These are phyloP conservation scores for Primulina huaijiensis DNA, from an alignment of 257 asterid genomes.

Conservation along the genomic window DNA sequence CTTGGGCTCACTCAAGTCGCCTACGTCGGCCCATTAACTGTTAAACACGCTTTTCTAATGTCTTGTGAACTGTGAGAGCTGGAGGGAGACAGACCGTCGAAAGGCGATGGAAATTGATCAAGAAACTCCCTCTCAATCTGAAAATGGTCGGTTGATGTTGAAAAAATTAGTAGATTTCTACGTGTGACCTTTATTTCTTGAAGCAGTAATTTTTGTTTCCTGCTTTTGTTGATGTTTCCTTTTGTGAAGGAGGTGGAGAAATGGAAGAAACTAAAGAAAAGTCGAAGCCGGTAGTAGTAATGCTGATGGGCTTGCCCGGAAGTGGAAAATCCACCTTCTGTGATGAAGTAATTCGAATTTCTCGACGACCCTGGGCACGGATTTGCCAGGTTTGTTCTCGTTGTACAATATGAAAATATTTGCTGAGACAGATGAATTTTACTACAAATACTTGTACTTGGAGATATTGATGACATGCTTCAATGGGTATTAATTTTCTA, in stretches of 20 bases:
- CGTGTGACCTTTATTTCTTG: background rate
- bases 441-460: background rate
- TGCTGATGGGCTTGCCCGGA: constrained; percentile 86
- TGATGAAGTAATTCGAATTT: constrained; percentile 54
- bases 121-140: constrained; percentile 38
- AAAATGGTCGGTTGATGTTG: background rate
- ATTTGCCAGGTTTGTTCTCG: constrained; percentile 66
- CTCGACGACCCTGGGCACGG: constrained; percentile 76
- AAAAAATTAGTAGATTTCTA: background rate
- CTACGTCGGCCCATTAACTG: no score
- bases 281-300: constrained; percentile 35
- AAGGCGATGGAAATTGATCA: constrained; percentile 58
- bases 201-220: background rate
- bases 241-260: constrained; percentile 36
- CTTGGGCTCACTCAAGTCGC: no score
- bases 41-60: background rate
- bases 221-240: background rate
- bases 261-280: constrained; percentile 17
- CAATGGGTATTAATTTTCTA: background rate
- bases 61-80: no score
- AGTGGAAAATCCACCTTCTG: constrained; percentile 94
- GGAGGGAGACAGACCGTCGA: background rate
- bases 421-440: background rate
- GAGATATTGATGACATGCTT: constrained; percentile 27
- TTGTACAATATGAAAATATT: background rate